Evolutionary conservation across 1,284 basidiomycete genomes (phyloP).

Genomic region (Pseudozyma pruni): DNA sequence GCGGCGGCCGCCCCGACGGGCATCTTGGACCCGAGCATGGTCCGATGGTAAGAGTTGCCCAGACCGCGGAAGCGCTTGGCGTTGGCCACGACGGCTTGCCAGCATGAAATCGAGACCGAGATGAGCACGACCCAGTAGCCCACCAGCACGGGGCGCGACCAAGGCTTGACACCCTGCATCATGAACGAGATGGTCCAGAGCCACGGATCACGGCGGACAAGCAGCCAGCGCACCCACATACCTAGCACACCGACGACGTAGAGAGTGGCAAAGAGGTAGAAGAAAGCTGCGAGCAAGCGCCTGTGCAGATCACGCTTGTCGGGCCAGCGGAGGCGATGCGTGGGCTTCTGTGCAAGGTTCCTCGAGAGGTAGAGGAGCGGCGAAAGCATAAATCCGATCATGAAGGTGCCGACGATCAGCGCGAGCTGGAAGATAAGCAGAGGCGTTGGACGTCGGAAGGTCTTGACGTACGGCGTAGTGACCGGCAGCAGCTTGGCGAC

Average conservation of each 20-base stretch:
- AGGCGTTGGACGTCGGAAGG: constrained; percentile 91
- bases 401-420: constrained; percentile 88
- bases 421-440: constrained; percentile 92
- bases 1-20: constrained; percentile 14
- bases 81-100: constrained; percentile 73
- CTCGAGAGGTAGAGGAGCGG: constrained; percentile 92
- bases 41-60: constrained; percentile 31
- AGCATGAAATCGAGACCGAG: constrained; percentile 85
- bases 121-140: constrained; percentile 86
- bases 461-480: constrained; percentile 87
- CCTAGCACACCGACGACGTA: constrained; percentile 88
- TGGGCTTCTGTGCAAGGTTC: constrained; percentile 88
- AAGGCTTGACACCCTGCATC: constrained; percentile 78
- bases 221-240: constrained; percentile 88
- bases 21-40: constrained; percentile 24
- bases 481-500: constrained; percentile 54
- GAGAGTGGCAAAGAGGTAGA: constrained; percentile 81
- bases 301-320: constrained; percentile 86
- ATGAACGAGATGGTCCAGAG: constrained; percentile 77
- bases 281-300: constrained; percentile 83
- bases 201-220: constrained; percentile 87
- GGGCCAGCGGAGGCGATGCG: constrained; percentile 86
- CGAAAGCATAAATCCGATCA: constrained; percentile 91
- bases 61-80: constrained; percentile 51
- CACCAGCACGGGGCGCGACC: constrained; percentile 84